Base-by-base conservation (phyloP, 2,329 filamentous ascomycete genomes). In the Arthrobotrys pseudoclavata region DNA sequence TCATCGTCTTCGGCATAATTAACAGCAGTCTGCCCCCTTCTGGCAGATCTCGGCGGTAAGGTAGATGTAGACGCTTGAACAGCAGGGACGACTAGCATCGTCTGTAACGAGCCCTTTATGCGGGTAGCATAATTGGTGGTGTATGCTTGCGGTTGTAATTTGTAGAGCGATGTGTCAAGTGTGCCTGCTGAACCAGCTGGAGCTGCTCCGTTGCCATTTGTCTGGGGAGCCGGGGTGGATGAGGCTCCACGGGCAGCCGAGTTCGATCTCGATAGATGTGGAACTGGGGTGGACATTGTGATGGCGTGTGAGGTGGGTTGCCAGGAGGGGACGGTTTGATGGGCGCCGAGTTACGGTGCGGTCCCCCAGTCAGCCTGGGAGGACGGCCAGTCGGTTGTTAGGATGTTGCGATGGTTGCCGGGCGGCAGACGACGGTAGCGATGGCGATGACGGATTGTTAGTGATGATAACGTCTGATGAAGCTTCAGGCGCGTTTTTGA, bases 1-100 rank as follows among this genome's bases (percentile, higher is more conserved):
- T 91, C 97, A 55, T 94, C 94, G 83, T 98, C 95, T 83, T 99
- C 96, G 24, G 96, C 95, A 83, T 99, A 99, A 85, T 97, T 99
- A 85, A 98, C 96, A 79, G 95, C 92, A 37, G 93, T 96, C 1
- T 96, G 98, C 72, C 96, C 96, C 84, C 96, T 91, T 86, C 99
- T 98, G 7, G 96, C 98, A n/a, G 80, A 80, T 31, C 80, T 76
- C 18, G 79, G 79, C 3, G 79, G 79, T 31, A 81, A 66, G 37
- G 80, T 79, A 1, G 76, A 79, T 12, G 66, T 75, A 2, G 77
- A 74, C 3, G 62, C 72, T 26, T 71, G 69, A 13, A 80, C 79
- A 3, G 79, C 79, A 12, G 81, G 81, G 31, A 79, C 79, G 64
- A 82, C 79, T 29, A 82, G 79, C 26, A 80, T 80, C 7, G 80